Evolutionary conservation across 371 early-diverging fungal species (phyloP).

Genomic region (Syncephalastrum racemosum): DNA sequence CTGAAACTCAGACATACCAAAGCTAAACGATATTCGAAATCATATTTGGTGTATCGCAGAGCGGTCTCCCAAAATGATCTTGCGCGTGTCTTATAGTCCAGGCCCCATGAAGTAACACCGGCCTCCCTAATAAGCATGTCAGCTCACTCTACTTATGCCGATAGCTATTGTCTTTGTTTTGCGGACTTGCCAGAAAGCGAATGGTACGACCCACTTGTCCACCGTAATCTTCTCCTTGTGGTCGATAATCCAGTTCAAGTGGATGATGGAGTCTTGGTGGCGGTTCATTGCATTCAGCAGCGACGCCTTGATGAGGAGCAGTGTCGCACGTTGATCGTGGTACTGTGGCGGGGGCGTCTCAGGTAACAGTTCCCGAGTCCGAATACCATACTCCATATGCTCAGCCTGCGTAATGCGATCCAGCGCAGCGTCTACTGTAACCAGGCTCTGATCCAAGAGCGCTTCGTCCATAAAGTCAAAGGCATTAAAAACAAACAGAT

Average conservation of each 20-base stretch:
- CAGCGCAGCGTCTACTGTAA: constrained; percentile 39
- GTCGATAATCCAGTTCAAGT: constrained; percentile 63
- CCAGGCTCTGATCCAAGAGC: constrained; percentile 36
- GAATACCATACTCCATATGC: constrained; percentile 44
- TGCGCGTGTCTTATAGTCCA: constrained; percentile 41
- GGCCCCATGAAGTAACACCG: constrained; percentile 48
- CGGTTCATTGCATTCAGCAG: constrained; percentile 40
- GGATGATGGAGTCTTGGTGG: constrained; percentile 40
- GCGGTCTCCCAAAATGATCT: constrained; percentile 46
- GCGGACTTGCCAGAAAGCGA: constrained; percentile 53
- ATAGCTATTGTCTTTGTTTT: background rate
- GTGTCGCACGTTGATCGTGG: constrained; percentile 44
- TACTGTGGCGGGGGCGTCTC: constrained; percentile 46
- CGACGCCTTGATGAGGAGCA: constrained; percentile 42
- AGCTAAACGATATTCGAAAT: constrained; percentile 49
- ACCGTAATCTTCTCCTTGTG: constrained; percentile 45
- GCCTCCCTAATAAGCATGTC: constrained; percentile 33
- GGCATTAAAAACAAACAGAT: constrained; percentile 56
- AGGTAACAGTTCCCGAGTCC: constrained; percentile 43
- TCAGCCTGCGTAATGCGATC: constrained; percentile 39
- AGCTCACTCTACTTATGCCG: background rate
- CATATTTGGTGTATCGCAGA: constrained; percentile 40
- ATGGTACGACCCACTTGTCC: constrained; percentile 63
- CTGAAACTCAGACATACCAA: constrained; percentile 27
- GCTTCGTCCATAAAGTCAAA: constrained; percentile 57